These are phyloP conservation scores for Calonectria fujianensis DNA, from an alignment of 2,329 filamentous ascomycete genomes.

Conservation along the genomic window DNA sequence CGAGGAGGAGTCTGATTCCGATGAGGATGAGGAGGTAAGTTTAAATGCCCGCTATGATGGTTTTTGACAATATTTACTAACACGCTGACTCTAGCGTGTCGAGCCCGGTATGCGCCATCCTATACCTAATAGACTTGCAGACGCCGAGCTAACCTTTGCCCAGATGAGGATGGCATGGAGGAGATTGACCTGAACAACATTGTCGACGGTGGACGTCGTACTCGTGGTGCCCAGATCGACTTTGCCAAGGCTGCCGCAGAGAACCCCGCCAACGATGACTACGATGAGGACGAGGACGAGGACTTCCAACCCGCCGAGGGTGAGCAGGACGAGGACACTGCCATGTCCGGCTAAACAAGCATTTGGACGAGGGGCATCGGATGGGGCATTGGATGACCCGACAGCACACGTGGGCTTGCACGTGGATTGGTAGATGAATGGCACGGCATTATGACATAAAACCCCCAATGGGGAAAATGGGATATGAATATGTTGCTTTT, in stretches of 20 bases:
- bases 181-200: conserved; percentile 96
- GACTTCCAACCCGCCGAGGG: conserved; percentile 76
- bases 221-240: conserved; percentile 93
- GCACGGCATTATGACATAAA: conserved; percentile 51
- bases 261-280: conserved; percentile 83
- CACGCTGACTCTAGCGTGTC: conserved; percentile 50
- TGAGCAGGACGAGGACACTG: conserved; percentile 77
- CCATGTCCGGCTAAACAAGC: conserved; percentile 72
- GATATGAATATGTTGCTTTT: conserved; percentile 47
- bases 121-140: conserved; percentile 34
- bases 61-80: conserved; percentile 49
- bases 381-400: neutral
- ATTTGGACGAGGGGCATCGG: neutral
- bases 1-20: conserved; percentile 84
- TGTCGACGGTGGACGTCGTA: conserved; percentile 85
- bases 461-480: conserved; percentile 41
- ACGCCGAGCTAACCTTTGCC: conserved; percentile 60
- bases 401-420: conserved; percentile 10
- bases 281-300: conserved; percentile 87
- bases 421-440: conserved; percentile 26
- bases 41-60: conserved; percentile 29
- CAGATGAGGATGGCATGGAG: conserved; percentile 89
- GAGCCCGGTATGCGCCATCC: conserved; percentile 54
- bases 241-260: conserved; percentile 93
- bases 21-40: conserved; percentile 71